phyloP scores from a whole-genome alignment of 2,329 filamentous ascomycete species.

The Ilyonectria destructans region DNA sequence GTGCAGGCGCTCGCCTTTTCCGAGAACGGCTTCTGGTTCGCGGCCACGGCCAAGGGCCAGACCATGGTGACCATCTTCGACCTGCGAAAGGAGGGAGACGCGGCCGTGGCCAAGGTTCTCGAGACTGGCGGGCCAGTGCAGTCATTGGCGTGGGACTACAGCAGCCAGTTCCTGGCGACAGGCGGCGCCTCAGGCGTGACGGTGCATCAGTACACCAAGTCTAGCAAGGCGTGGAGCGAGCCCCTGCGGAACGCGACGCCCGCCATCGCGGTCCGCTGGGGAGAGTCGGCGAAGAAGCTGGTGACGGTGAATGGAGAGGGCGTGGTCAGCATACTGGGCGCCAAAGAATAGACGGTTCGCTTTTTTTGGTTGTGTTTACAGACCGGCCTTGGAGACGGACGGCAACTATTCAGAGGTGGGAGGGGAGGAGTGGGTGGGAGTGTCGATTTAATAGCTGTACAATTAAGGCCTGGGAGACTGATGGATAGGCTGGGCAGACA shows the following conservation, averaged over 20 bases:
- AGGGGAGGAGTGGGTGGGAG: constrained; percentile 3
- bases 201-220: constrained; percentile 92
- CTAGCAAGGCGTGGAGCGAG: constrained; percentile 90
- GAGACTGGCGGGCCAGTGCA: constrained; percentile 87
- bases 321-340: constrained; percentile 79
- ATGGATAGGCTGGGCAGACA: constrained; percentile 20
- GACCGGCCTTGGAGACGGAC: not conserved
- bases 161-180: constrained; percentile 91
- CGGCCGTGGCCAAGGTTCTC: constrained; percentile 85
- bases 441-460: constrained; percentile 32
- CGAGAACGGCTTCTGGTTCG: constrained; percentile 97
- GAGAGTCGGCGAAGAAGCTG: constrained; percentile 80
- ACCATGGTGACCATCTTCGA: constrained; percentile 91
- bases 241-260: constrained; percentile 83
- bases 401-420: not conserved
- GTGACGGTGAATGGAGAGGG: constrained; percentile 84
- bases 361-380: constrained; percentile 15
- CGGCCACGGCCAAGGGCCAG: constrained; percentile 84
- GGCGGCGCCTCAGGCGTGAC: constrained; percentile 86
- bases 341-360: constrained; percentile 60
- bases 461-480: constrained; percentile 32
- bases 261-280: constrained; percentile 84
- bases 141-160: constrained; percentile 91
- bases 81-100: constrained; percentile 90
- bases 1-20: constrained; percentile 88